A percentile compares a stretch with the other conserved stretches of the same genome.
phyloP scores from a whole-genome alignment of 2,329 filamentous ascomycete species.

The Seiridium unicorne region DNA sequence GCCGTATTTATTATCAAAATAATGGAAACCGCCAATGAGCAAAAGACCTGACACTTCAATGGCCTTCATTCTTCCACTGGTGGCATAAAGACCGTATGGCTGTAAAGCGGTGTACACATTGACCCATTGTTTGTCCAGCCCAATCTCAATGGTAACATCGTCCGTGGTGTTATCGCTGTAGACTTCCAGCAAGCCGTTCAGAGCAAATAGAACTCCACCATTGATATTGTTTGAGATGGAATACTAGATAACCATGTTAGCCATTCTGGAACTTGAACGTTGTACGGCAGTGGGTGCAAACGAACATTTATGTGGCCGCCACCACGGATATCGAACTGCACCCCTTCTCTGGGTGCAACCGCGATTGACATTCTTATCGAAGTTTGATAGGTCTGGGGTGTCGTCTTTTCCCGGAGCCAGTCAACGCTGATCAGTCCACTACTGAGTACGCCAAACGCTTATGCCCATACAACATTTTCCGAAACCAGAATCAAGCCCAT shows the following conservation, averaged over 20 bases:
- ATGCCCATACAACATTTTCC: no score
- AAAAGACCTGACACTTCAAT: conserved; percentile 11
- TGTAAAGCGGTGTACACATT: conserved; percentile 8
- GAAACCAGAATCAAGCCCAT: no score
- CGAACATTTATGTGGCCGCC: conserved; percentile 18
- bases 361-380: no score
- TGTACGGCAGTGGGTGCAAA: neutral
- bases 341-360: conserved; percentile 18
- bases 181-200: conserved; percentile 8
- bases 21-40: conserved; percentile 10
- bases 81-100: conserved; percentile 1
- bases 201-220: conserved; percentile 9
- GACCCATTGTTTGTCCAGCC: conserved; percentile 7
- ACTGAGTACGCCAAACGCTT: no score
- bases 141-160: neutral
- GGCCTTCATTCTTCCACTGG: conserved; percentile 7
- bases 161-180: neutral
- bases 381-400: no score
- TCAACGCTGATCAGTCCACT: no score
- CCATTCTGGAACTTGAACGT: conserved; percentile 8
- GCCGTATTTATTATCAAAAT: conserved; percentile 1
- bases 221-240: conserved; percentile 12
- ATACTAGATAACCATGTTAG: conserved; percentile 18
- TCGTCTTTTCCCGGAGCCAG: no score
- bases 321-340: conserved; percentile 24